phyloP scores from a whole-genome alignment of 2,329 filamentous ascomycete genomes.

The Phaeosphaeria sp. region DNA sequence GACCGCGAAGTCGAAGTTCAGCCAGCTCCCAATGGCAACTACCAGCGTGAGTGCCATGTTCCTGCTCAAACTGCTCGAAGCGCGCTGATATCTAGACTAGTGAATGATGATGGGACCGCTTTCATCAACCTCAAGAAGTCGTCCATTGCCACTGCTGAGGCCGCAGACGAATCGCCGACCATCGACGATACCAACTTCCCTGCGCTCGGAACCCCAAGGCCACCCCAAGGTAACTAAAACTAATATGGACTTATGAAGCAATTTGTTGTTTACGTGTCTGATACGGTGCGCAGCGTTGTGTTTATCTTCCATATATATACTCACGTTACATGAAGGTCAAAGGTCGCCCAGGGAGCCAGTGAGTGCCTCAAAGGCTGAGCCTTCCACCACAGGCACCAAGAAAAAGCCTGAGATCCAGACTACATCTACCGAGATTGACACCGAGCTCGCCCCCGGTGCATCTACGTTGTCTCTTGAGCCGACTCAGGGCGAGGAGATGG shows the following conservation, averaged over 20 bases:
- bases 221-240: not conserved
- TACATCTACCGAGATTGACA: not conserved
- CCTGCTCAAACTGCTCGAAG: not conserved
- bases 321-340: not conserved
- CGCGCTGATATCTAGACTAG: not conserved
- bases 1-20: slow-evolving; percentile 2
- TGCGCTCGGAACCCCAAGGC: not conserved
- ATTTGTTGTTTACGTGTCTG: not conserved
- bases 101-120: not conserved
- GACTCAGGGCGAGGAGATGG: not conserved
- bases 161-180: not conserved
- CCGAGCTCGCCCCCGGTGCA: not conserved
- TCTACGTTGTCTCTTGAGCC: not conserved
- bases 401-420: too few species aligned
- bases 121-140: not conserved
- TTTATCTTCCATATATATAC: not conserved
- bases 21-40: slow-evolving; percentile 1
- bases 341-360: not conserved
- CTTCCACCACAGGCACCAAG: not conserved
- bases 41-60: not conserved
- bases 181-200: not conserved
- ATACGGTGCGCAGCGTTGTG: not conserved
- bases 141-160: not conserved
- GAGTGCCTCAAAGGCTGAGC: not conserved
- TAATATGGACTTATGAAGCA: not conserved